These are phyloP conservation scores for Gnaphalium uliginosum DNA, from an alignment of 129 eudicot genomes.

Conservation along the genomic window DNA sequence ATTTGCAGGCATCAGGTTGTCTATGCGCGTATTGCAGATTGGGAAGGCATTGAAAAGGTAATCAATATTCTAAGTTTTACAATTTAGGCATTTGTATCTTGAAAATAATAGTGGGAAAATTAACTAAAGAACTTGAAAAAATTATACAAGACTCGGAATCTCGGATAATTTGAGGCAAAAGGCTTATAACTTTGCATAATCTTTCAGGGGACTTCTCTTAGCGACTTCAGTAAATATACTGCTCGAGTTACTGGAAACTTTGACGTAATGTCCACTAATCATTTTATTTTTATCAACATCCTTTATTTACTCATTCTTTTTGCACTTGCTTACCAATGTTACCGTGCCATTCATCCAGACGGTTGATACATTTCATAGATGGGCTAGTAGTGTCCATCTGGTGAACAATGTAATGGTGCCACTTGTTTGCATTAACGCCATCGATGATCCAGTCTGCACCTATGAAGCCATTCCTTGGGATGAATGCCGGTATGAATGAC, in stretches of 20 bases:
- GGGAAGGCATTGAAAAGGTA: slow-evolving; percentile 82
- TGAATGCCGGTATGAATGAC: slow-evolving; percentile 65
- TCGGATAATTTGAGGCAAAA: not conserved
- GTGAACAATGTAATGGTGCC: slow-evolving; percentile 65
- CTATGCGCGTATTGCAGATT: slow-evolving; percentile 72
- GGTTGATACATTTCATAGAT: slow-evolving; percentile 75
- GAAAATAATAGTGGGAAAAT: not conserved
- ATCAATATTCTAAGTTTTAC: not conserved
- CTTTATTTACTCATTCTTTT: not conserved
- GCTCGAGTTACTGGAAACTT: slow-evolving; percentile 58
- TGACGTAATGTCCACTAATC: slow-evolving; percentile 46
- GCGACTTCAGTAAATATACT: slow-evolving; percentile 73
- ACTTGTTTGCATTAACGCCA: slow-evolving; percentile 72
- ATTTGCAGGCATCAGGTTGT: slow-evolving; percentile 56
- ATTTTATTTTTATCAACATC: not conserved
- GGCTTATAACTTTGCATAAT: not conserved
- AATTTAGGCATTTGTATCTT: not conserved
- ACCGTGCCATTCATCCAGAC: slow-evolving; percentile 43
- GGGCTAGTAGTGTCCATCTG: slow-evolving; percentile 52
- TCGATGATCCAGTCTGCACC: slow-evolving; percentile 89
- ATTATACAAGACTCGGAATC: not conserved
- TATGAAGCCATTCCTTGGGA: slow-evolving; percentile 85
- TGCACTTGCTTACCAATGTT: not conserved
- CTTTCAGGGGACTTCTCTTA: slow-evolving; percentile 27
- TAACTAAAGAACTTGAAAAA: not conserved